Evolutionary conservation across 176 grass and related monocot species (phyloP), one percentile per base, ranked within the genome.

Genomic region (Stipa capillata): DNA sequence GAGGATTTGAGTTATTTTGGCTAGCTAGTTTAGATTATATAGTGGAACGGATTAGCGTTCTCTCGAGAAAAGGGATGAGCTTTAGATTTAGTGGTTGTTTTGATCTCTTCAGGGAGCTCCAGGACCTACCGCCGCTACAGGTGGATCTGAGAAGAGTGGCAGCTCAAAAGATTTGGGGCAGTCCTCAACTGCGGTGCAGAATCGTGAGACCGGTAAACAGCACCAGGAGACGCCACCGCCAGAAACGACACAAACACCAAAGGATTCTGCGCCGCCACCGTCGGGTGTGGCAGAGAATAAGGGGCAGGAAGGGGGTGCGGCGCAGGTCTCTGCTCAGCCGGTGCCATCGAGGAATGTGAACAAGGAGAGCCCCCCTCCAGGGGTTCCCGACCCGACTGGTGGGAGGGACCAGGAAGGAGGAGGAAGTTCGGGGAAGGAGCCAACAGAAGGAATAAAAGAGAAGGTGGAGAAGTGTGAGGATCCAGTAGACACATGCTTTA

Each of bases 101-200:
- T 76, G 18, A 73, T 88, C 10, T 68, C 28, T 79, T 11, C 68
- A 88, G 86, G 68, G 6, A 54, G 49, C 80, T 34, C 33, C 80
- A 15, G 29, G 29, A 84, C 80, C 81, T 17, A 32, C 7, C 39
- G 47, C 15, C 13, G 29, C 36, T 29, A 34, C 60, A 67, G 41
- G 55, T 49, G 80, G 79, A 78, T 77, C 85, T 65, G 44, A 32
- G 5, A 73, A 79, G 55, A 36, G 56, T 6, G 58, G 1, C 28
- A 1, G 13, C 15, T 8, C 47, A 20, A 71, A 70, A 60, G 45
- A 64, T 65, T 54, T 11, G 3, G 86, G 6, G 1, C 40, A 84
- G 20, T 28, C 81, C 5, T 68, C 80, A 37, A 6, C 67, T 33
- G 48, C n/a, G 0, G 77, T 47, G 78, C 40, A 61, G 41, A 67